phyloP scores from a whole-genome alignment of 305 asterid genomes.

The Petunia hybrid region DNA sequence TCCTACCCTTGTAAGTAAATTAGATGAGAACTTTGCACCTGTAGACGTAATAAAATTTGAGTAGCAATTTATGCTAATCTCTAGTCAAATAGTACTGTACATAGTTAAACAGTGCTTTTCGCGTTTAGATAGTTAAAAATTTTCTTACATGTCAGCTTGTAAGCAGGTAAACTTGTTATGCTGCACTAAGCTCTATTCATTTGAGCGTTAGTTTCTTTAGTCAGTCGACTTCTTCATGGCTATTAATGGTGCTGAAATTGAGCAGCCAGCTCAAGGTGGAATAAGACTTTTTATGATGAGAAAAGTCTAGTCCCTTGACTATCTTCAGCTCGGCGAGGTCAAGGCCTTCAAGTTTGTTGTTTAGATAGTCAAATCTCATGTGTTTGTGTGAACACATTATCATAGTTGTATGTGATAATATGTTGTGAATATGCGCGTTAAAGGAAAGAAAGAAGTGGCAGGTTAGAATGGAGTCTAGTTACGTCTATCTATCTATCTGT shows the following conservation, averaged over 20 bases:
- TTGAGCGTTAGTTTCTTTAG: background rate
- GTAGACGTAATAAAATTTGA: background rate
- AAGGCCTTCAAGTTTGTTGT: background rate
- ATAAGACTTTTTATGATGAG: background rate
- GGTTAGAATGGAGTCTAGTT: conserved; percentile 13
- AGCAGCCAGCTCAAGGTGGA: background rate
- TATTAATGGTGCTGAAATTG: background rate
- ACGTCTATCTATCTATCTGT: background rate
- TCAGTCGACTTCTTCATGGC: background rate
- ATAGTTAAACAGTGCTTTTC: background rate
- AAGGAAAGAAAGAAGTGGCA: background rate
- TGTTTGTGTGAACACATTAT: too few species aligned
- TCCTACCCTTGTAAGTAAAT: background rate
- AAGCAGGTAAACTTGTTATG: too few species aligned
- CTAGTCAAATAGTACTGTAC: background rate
- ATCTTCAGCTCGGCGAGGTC: background rate
- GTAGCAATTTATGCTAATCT: background rate
- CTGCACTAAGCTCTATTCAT: background rate
- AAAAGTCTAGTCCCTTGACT: background rate
- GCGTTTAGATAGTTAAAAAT: background rate
- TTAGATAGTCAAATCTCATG: too few species aligned
- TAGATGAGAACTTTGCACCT: background rate
- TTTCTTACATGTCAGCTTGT: background rate
- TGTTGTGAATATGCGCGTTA: background rate
- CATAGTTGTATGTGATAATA: background rate